Conservation (phyloP, 257 asterid species). For the Rauvolfia tetraphylla region DNA sequence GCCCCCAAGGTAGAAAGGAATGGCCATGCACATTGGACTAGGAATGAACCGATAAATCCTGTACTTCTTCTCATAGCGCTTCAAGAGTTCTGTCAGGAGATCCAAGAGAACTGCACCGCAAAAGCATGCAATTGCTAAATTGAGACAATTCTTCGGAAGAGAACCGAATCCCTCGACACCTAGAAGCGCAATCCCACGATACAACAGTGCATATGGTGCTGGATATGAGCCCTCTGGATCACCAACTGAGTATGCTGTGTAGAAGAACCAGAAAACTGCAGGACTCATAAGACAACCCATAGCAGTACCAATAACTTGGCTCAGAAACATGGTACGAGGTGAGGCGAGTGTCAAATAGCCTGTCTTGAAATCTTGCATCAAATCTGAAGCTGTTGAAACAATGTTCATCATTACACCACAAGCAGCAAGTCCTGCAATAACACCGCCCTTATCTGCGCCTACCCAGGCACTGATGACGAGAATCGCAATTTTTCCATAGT, state of each 20-base stretch:
- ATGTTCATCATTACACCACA: constrained; percentile 77
- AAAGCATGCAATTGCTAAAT: constrained; percentile 37
- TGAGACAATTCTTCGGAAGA: constrained; percentile 58
- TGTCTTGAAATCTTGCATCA: constrained; percentile 70
- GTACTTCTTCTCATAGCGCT: constrained; percentile 37
- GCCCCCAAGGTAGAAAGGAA: constrained; percentile 66
- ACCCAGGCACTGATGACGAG: constrained; percentile 63
- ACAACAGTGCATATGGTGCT: constrained; percentile 47
- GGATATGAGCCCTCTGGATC: constrained; percentile 48
- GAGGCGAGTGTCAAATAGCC: constrained; percentile 64
- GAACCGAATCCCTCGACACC: constrained; percentile 60
- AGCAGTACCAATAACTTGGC: constrained; percentile 58
- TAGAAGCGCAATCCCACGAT: constrained; percentile 53
- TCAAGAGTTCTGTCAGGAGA: constrained; percentile 16
- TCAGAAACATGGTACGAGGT: constrained; percentile 57
- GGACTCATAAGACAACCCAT: constrained; percentile 53
- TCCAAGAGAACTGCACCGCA: constrained; percentile 30
- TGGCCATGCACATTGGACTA: constrained; percentile 82
- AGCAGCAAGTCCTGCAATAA: constrained; percentile 61
- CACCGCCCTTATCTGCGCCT: constrained; percentile 49
- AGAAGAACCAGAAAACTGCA: constrained; percentile 58
- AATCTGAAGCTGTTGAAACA: constrained; percentile 57
- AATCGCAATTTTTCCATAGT: constrained; percentile 64
- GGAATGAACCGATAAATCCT: constrained; percentile 52
- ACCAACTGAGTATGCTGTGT: constrained; percentile 45